Evolutionary conservation across 2,329 filamentous ascomycete species (phyloP).

Genomic region (Elsinoe australis): DNA sequence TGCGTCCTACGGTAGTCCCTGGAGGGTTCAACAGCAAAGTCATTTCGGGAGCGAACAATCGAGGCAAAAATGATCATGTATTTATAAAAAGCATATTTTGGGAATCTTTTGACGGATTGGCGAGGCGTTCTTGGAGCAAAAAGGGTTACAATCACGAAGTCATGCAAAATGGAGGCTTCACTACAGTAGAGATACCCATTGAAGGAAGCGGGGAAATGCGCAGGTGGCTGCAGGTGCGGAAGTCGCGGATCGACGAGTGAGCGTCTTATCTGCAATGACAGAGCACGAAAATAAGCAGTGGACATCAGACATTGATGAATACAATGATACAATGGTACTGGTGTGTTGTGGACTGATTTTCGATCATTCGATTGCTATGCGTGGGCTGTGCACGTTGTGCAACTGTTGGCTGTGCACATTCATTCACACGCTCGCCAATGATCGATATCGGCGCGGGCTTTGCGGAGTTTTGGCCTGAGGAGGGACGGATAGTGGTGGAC

Average conservation of each 20-base stretch:
- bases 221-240: too few relatives aligned
- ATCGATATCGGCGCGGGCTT: conserved; percentile 5
- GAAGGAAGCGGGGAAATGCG: too few relatives aligned
- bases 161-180: too few relatives aligned
- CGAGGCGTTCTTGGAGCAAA: conserved; percentile 7
- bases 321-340: not conserved
- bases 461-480: conserved; percentile 3
- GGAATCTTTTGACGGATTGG: not conserved
- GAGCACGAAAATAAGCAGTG: too few relatives aligned
- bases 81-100: not conserved
- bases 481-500: too few relatives aligned
- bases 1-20: conserved; percentile 1
- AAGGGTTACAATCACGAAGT: not conserved
- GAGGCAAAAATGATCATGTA: not conserved
- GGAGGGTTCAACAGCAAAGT: not conserved
- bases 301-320: too few relatives aligned
- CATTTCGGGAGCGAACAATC: not conserved
- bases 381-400: conserved; percentile 5
- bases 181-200: conserved; percentile 1
- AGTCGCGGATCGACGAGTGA: too few relatives aligned
- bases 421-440: not conserved
- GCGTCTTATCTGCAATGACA: too few relatives aligned
- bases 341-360: not conserved
- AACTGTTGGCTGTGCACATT: not conserved
- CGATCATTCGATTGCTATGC: not conserved